Evolutionary conservation across 768 basidiomycete genomes (phyloP), one percentile per base, ranked within the genome.

Genomic region (Tulasnella sp.): DNA sequence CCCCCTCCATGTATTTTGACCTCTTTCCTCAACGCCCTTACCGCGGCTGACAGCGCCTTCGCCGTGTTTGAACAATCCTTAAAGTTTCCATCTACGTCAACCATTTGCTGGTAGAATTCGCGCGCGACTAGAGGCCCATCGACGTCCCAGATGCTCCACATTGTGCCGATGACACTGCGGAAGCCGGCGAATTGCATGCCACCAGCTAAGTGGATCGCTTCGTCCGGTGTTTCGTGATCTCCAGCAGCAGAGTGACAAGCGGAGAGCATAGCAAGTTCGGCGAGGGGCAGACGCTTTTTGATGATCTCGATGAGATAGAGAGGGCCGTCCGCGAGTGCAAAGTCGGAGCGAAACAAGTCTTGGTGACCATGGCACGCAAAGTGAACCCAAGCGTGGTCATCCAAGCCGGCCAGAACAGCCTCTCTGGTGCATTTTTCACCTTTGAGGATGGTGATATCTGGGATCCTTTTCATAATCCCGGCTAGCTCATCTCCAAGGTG

Each of bases 301-400:
- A 51, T 43, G 38, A 60, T 51, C 29, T 52, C 50, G 19, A 52
- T 5, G 5, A 52, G 24, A 27, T 19, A 5, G 50, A 52, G 50
- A 4, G 50, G 29, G 12, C 19, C 34, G 7, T 52, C 50, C 15
- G 5, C 34, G 7, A 52, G 7, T 19, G 24, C 7, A 22, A 52
- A 52, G 24, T 34, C 7, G 4, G 50, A 25, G 4, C 10, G 4
- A 10, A 52, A 34, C 17, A 49, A 49, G 22, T 50, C 49, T 50
- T 38, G 45, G 24, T 50, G 45, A 2, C 59, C 59, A 27, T 60
- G 59, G 21, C 34, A 51, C 15, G 49, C 59, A 21, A 51, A 53
- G 38, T 60, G 59, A 12, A 60, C 49, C 59, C 59, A 60, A 3
- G 21, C 34, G 29, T 53, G 25, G 8, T 50, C 42, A 11, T 43